phyloP scores from a whole-genome alignment of 257 asterid species.

The Lycium ferocissimum region DNA sequence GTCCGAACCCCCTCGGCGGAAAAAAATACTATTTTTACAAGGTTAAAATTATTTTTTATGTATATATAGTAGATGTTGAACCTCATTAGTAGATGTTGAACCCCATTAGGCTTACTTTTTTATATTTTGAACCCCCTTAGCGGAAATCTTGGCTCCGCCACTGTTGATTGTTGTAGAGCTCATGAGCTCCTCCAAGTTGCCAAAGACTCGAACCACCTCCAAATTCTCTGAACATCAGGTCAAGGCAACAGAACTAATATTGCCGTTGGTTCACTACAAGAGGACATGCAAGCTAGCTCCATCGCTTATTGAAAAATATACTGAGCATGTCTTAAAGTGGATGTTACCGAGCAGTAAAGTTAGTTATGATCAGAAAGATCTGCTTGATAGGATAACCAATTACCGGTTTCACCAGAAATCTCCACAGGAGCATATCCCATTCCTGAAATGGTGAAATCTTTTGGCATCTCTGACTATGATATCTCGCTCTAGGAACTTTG shows the following conservation, averaged over 20 bases:
- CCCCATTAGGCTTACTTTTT: too few relatives aligned
- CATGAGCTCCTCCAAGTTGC: not conserved
- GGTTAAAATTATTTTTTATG: too few relatives aligned
- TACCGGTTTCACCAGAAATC: slow-evolving; percentile 70
- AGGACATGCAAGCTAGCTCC: not conserved
- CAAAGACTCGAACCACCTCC: slow-evolving; percentile 21
- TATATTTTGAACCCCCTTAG: too few relatives aligned
- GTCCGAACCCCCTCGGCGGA: too few relatives aligned
- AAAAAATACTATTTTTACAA: too few relatives aligned
- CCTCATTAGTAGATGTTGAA: too few relatives aligned
- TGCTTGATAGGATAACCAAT: not conserved
- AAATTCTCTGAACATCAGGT: not conserved
- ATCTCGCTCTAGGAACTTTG: slow-evolving; percentile 56
- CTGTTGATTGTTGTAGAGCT: slow-evolving; percentile 18
- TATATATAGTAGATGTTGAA: too few relatives aligned
- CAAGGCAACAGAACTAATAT: not conserved
- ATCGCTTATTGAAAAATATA: not conserved
- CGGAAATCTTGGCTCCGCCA: too few relatives aligned
- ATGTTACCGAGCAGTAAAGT: not conserved
- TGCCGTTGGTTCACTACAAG: not conserved
- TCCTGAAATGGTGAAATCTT: slow-evolving; percentile 76
- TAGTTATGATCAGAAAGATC: not conserved
- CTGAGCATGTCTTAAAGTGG: not conserved
- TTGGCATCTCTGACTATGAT: slow-evolving; percentile 76
- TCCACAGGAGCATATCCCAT: slow-evolving; percentile 84